Base-by-base conservation (phyloP, 495 filamentous ascomycete genomes). In the Baudoinia panamericana region DNA sequence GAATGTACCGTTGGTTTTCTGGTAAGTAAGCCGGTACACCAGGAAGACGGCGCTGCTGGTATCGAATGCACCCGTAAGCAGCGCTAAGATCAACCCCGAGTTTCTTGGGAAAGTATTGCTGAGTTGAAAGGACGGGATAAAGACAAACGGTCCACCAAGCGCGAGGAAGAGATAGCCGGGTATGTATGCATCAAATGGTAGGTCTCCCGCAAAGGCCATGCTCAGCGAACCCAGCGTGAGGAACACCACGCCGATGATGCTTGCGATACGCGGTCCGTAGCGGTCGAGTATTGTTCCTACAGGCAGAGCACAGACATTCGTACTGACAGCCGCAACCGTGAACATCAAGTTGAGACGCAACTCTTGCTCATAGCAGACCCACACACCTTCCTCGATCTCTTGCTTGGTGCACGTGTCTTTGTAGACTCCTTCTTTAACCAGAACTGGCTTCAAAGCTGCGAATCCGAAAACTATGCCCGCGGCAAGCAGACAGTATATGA, bases 321-420 rank as follows among this genome's bases (percentile, higher is more conserved):
- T 93, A 4, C 71, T 78, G 13, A 93, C 86, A 11, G 84, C 85
- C n/a, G 84, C 85, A 25, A 82, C 69, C 22, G 85, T 93, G 65
- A 94, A 93, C 86, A 94, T 93, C 43, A 93, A 60, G 57, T 94
- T 94, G 33, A 93, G 67, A 67, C 78, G 72, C 33, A 93, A 76
- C 56, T 93, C 85, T 56, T 84, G 79, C 52, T 71, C 66, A 28
- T 68, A 66, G 55, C 79, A 84, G 15, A 85, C 72, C 39, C 69
- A 68, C 0, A 76, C 75, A 36, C 71, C 64, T 5, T 69, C 58
- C 26, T 76, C 66, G 20, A 80, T 47, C 48, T 82, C 72, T 20
- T 74, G 61, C 4, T 57, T 44, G 0, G 64, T 65, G 51, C 84
- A 92, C 2, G 62, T 54, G 25, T 82, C 63, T 30, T 63, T 60